Base-by-base conservation (phyloP, 805 yeast genomes). In the Schizosaccharomyces lindneri region DNA sequence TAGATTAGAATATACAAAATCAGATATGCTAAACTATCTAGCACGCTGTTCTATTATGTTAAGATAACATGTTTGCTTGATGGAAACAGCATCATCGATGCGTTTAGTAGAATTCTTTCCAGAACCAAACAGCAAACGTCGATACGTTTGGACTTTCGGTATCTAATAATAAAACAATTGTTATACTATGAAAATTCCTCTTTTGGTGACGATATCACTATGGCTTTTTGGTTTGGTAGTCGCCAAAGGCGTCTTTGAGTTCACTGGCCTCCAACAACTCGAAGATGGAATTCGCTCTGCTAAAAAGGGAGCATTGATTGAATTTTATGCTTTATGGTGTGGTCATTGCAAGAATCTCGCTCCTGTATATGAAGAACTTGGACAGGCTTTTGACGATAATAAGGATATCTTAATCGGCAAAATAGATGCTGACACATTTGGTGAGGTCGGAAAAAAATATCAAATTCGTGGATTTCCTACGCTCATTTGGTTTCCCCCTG, bases 331-430 rank as follows among this genome's bases (percentile, higher is more conserved):
- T 48, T 80, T 95, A 74, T 89, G 96, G 96, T 88, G 95, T 77
- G 94, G 95, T 59, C 95, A 88, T 78, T 87, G 96, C 77, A 87
- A 87, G 78, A 85, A 79, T 73, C 78, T 88, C 71, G 90, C 90
- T 61, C 95, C 96, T 69, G 77, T 76, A 63, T 90, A 82, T 77
- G 94, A 86, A 71, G 94, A 89, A 70, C 79, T 93, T 65, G 97
- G 90, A 61, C 82, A 75, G 60, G 67, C 83, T 62, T 85, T 78
- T 73, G 76, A 74, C 63, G 72, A 77, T 61, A 81, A 82, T 69
- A 17, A 51, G 11, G 57, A 51, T 29, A 85, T 90, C 63, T 70
- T 81, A 55, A 75, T 93, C 69, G 96, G 95, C 66, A 81, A 89
- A 73, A 73, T 93, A 62, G 96, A 93, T 74, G 95, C 90, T 71